Conservation (phyloP, 805 yeast species). For the Nakazawaea populi region DNA sequence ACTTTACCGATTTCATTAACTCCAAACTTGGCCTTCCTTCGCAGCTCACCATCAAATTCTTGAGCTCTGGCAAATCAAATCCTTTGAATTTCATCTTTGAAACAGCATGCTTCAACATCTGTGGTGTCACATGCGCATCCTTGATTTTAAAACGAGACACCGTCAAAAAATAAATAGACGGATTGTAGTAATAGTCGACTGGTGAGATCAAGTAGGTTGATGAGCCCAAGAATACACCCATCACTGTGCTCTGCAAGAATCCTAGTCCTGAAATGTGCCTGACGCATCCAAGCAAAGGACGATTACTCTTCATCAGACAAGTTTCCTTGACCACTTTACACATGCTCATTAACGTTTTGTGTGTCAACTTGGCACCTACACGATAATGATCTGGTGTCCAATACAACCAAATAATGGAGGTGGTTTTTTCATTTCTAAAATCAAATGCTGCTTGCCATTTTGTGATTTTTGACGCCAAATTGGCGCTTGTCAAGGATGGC, state of each 20-base stretch:
- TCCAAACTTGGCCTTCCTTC: slow-evolving; percentile 67
- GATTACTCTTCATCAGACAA: slow-evolving; percentile 67
- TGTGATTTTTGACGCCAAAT: slow-evolving; percentile 37
- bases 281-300: slow-evolving; percentile 80
- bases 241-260: slow-evolving; percentile 72
- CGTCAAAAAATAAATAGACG: slow-evolving; percentile 63
- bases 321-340: slow-evolving; percentile 92
- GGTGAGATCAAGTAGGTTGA: slow-evolving; percentile 80
- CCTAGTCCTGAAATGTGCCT: slow-evolving; percentile 84
- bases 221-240: slow-evolving; percentile 85
- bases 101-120: slow-evolving; percentile 74
- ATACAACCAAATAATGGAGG: slow-evolving; percentile 60
- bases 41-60: slow-evolving; percentile 80
- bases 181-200: slow-evolving; percentile 68
- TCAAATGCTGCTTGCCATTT: slow-evolving; percentile 34
- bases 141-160: slow-evolving; percentile 74
- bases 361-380: slow-evolving; percentile 52
- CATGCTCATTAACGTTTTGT: slow-evolving; percentile 60
- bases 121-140: slow-evolving; percentile 79
- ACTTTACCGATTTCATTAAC: slow-evolving; percentile 50
- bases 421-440: slow-evolving; percentile 34
- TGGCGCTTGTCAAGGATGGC: slow-evolving; percentile 30
- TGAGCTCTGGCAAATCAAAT: slow-evolving; percentile 54
- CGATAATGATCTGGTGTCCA: slow-evolving; percentile 70
- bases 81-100: slow-evolving; percentile 54